Percentiles rank a stretch among this genome's conserved stretches.
Evolutionary conservation across 108 stramenopile species (phyloP).

Genomic region (Bacterosira constricta): DNA sequence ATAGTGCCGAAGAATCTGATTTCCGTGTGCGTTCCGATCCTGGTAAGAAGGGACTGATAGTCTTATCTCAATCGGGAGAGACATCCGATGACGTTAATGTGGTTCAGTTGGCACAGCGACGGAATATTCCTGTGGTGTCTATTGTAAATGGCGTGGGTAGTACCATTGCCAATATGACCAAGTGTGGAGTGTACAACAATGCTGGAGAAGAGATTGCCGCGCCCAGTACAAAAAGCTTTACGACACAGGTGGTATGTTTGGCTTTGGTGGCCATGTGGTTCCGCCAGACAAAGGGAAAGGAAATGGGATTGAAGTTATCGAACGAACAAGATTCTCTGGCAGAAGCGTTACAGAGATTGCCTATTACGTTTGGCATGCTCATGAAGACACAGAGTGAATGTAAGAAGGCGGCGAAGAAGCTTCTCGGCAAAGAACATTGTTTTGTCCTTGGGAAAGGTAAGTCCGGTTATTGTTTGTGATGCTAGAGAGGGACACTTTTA

Average conservation of each 20-base stretch:
- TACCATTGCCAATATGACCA: slow-evolving; percentile 73
- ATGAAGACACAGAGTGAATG: slow-evolving; percentile 70
- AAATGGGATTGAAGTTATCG: slow-evolving; percentile 42
- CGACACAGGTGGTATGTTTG: slow-evolving; percentile 85
- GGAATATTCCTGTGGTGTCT: slow-evolving; percentile 57
- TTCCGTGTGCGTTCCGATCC: slow-evolving; percentile 37
- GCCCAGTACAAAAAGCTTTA: slow-evolving; percentile 91
- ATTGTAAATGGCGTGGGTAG: slow-evolving; percentile 88
- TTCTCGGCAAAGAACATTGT: slow-evolving; percentile 69
- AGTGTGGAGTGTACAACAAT: slow-evolving; percentile 87
- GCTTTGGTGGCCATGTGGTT: slow-evolving; percentile 82
- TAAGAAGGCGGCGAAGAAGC: slow-evolving; percentile 56
- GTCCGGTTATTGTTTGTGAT: not conserved
- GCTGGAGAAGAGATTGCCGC: slow-evolving; percentile 88
- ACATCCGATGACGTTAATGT: slow-evolving; percentile 80
- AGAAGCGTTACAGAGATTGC: slow-evolving; percentile 81
- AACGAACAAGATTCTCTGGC: slow-evolving; percentile 42
- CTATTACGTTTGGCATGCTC: slow-evolving; percentile 90
- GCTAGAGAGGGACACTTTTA: not conserved
- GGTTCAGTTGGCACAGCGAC: slow-evolving; percentile 51
- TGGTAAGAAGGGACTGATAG: slow-evolving; percentile 61
- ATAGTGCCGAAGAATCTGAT: slow-evolving; percentile 63
- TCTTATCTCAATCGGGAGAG: slow-evolving; percentile 85
- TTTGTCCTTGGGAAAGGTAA: slow-evolving; percentile 84
- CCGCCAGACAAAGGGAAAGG: slow-evolving; percentile 59